Evolutionary conservation across 2,329 filamentous ascomycete genomes (phyloP).

Genomic region (Cercospora nicotianae): DNA sequence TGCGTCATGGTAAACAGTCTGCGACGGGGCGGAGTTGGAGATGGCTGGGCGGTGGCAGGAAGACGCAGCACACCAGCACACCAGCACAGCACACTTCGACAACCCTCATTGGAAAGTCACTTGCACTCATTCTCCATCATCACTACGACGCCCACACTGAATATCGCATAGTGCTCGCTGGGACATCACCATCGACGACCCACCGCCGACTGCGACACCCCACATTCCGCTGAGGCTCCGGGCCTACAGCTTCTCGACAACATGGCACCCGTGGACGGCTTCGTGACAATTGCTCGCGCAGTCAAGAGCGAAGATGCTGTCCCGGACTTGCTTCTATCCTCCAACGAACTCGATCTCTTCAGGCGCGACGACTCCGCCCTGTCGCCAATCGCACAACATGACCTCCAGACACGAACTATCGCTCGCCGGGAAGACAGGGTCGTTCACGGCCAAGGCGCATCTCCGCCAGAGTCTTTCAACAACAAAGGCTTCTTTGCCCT

Average conservation of each 20-base stretch:
- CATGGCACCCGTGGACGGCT: constrained; percentile 33
- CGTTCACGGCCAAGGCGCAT: constrained; percentile 38
- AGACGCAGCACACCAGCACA: constrained; percentile 1
- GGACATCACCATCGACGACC: not conserved
- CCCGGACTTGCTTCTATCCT: constrained; percentile 34
- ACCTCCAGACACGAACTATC: constrained; percentile 19
- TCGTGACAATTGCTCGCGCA: constrained; percentile 27
- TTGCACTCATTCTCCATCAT: not conserved
- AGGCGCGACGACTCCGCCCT: constrained; percentile 19
- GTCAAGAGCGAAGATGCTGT: constrained; percentile 20
- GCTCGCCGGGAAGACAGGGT: constrained; percentile 23
- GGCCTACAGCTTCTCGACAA: constrained; percentile 30
- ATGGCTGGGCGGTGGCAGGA: constrained; percentile 11
- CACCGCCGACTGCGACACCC: not conserved
- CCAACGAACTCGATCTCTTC: constrained; percentile 34
- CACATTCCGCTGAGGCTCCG: constrained; percentile 32
- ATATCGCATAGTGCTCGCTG: not conserved
- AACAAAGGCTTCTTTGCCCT: constrained; percentile 72
- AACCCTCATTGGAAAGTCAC: not conserved
- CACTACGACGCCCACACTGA: not conserved
- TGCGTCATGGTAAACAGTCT: constrained; percentile 6
- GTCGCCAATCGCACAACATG: constrained; percentile 11
- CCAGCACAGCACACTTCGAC: not conserved
- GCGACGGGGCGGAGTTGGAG: constrained; percentile 11
- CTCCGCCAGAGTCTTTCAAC: constrained; percentile 44